These are phyloP conservation scores for Aspergillus clavatus DNA, from an alignment of 2,329 filamentous ascomycete species.

Conservation along the genomic window DNA sequence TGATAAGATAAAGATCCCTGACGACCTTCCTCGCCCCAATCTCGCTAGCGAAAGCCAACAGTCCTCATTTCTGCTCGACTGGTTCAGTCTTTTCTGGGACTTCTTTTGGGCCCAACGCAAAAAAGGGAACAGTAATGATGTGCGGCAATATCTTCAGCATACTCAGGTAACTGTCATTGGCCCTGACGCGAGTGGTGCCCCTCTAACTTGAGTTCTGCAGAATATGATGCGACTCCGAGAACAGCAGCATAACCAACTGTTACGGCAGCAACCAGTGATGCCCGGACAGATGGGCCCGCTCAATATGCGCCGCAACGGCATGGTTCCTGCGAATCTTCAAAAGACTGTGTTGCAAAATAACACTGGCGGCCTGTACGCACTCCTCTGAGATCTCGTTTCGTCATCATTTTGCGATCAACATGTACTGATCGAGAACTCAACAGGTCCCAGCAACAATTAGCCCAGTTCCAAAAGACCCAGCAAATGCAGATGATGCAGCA, in stretches of 20 bases:
- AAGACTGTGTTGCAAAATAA: conserved; percentile 76
- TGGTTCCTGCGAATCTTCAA: conserved; percentile 50
- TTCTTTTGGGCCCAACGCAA: conserved; percentile 79
- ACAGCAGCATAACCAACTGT: conserved; percentile 69
- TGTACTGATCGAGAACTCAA: conserved; percentile 19
- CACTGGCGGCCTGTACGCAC: conserved; percentile 36
- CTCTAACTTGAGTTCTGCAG: conserved; percentile 39
- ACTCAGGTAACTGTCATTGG: conserved; percentile 61
- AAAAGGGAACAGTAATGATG: conserved; percentile 58
- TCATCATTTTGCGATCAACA: conserved; percentile 2
- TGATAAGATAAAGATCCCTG: conserved; percentile 66
- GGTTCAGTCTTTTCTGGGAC: conserved; percentile 98
- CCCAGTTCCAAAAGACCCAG: conserved; percentile 59
- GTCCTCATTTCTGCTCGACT: conserved; percentile 84
- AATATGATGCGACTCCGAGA: conserved; percentile 66
- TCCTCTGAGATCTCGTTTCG: conserved; percentile 3
- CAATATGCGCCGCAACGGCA: conserved; percentile 54
- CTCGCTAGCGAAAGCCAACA: conserved; percentile 61
- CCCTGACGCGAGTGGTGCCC: conserved; percentile 4
- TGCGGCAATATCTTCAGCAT: conserved; percentile 72
- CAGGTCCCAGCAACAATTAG: conserved; percentile 63
- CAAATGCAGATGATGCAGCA: conserved; percentile 62
- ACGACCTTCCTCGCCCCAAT: conserved; percentile 64
- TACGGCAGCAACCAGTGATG: conserved; percentile 65
- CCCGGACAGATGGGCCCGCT: conserved; percentile 51